Base-by-base conservation (phyloP, 1,284 basidiomycete genomes). In the Cutaneotrichosporon sp. region DNA sequence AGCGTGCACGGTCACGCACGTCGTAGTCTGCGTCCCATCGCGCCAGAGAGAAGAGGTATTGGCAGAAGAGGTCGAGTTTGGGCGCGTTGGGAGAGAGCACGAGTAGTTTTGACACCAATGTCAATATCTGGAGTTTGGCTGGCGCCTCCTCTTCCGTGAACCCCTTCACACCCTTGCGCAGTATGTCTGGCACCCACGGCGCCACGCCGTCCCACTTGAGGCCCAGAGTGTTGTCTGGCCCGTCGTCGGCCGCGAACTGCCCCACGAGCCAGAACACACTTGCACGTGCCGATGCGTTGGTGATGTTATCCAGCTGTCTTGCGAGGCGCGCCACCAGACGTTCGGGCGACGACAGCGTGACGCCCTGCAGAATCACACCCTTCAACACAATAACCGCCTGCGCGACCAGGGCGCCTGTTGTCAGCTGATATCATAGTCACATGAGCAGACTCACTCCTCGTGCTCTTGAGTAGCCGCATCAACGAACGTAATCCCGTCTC, bases 221-320 rank as follows among this genome's bases (percentile, higher is more conserved):
- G 1, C 78, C 75, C n/a, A 56, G 22, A 4, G 62, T 58, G 2
- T 61, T 58, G 21, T 65, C 58, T 0, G 65, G 58, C 22, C 64
- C 64, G 21, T 73, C 71, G 32, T 62, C 61, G 6, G 72, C 82
- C 4, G 89, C 85, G 75, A 91, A 92, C 76, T 95, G 91, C 0
- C 94, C 94, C 0, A 92, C 91, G 0, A 97, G 85, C 92, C 92
- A 95, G 47, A 92, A 81, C 0, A 96, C 87, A 69, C 90, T 93
- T 0, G 92, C 91, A 30, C 90, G 83, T 0, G 94, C 92, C 67
- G 86, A 84, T 1, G 89, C 83, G 72, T 92, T 89, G 16, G 82
- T 84, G 57, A 97, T 90, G 58, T 88, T 88, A 61, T 91, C 90
- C 46, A 95, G 85, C 36, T 86, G 83, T 59, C 85, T 83, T 0